Conservation (phyloP, 2,329 filamentous ascomycete species). For the Ceratocystis albifundus region DNA sequence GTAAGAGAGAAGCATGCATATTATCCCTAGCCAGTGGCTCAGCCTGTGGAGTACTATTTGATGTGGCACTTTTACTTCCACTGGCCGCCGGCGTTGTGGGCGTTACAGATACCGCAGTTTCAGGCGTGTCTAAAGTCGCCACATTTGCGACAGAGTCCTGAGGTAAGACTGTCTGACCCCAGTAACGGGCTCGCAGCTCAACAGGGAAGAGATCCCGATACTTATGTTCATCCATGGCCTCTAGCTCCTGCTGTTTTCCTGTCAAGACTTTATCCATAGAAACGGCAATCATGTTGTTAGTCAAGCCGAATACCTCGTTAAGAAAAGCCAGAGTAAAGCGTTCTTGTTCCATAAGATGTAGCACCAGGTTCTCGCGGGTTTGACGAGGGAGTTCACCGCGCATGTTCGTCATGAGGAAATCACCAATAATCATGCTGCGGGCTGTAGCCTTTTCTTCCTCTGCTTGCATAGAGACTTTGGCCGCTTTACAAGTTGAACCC, state of each 20-base stretch:
- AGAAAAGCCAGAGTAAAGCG: constrained; percentile 15
- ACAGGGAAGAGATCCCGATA: neutral
- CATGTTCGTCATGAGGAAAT: constrained; percentile 13
- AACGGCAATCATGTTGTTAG: constrained; percentile 12
- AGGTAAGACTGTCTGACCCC: neutral
- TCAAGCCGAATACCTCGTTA: constrained; percentile 2
- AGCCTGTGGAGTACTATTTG: neutral
- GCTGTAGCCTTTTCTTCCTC: neutral
- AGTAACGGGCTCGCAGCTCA: neutral
- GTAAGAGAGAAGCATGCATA: neutral
- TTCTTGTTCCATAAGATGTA: constrained; percentile 2
- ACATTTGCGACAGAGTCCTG: neutral
- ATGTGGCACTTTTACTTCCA: neutral
- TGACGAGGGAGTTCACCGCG: constrained; percentile 19
- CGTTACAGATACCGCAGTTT: neutral
- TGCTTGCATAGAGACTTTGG: neutral
- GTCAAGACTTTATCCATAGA: constrained; percentile 4
- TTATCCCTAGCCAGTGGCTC: neutral
- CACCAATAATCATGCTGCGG: constrained; percentile 11
- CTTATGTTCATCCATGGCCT: neutral
- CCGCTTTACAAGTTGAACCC: neutral
- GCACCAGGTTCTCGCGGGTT: constrained; percentile 17
- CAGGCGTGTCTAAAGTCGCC: neutral
- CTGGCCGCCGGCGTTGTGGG: neutral
- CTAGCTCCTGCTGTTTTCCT: neutral